Percentiles rank a stretch among this genome's conserved stretches.
Evolutionary conservation across 805 yeast genomes (phyloP).

Genomic region (Blastobotrys muscicola): DNA sequence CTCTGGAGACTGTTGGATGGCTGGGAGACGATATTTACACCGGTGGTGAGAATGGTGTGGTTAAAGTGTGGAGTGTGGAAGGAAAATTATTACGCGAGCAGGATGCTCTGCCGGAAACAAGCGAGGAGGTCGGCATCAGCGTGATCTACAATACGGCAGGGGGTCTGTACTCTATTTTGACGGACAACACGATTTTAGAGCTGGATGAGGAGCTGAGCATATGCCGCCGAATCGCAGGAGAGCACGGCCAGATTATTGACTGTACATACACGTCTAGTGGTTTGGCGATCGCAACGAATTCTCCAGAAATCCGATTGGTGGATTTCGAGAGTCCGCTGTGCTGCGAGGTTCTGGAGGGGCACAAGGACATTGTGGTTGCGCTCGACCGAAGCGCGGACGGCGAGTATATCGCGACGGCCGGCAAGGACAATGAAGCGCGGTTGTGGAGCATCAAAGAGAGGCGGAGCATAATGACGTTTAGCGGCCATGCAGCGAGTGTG

Average conservation of each 20-base stretch:
- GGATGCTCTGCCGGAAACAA: constrained; percentile 21
- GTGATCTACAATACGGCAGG: constrained; percentile 30
- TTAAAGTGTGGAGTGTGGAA: constrained; percentile 53
- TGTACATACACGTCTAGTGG: constrained; percentile 66
- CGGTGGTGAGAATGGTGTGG: constrained; percentile 70
- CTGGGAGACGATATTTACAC: constrained; percentile 39
- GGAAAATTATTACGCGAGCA: constrained; percentile 19
- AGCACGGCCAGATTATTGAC: constrained; percentile 93
- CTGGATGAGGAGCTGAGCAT: constrained; percentile 36
- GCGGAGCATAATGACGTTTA: constrained; percentile 32
- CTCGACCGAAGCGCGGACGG: constrained; percentile 76
- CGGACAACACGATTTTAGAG: constrained; percentile 75
- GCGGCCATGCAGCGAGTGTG: constrained; percentile 82
- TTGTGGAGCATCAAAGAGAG: constrained; percentile 52
- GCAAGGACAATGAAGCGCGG: constrained; percentile 79
- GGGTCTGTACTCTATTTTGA: constrained; percentile 44
- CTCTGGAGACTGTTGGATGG: constrained; percentile 30
- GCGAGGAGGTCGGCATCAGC: constrained; percentile 70
- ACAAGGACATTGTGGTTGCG: constrained; percentile 73
- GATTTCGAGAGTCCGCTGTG: constrained; percentile 33
- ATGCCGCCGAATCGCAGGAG: constrained; percentile 65
- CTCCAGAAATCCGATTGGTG: constrained; percentile 75
- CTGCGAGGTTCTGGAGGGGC: constrained; percentile 57
- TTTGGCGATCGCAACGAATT: constrained; percentile 86
- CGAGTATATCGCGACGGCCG: constrained; percentile 81